These are phyloP conservation scores for Hawksworthiomyces lignivorus DNA, from an alignment of 2,329 filamentous ascomycete genomes.

Conservation along the genomic window DNA sequence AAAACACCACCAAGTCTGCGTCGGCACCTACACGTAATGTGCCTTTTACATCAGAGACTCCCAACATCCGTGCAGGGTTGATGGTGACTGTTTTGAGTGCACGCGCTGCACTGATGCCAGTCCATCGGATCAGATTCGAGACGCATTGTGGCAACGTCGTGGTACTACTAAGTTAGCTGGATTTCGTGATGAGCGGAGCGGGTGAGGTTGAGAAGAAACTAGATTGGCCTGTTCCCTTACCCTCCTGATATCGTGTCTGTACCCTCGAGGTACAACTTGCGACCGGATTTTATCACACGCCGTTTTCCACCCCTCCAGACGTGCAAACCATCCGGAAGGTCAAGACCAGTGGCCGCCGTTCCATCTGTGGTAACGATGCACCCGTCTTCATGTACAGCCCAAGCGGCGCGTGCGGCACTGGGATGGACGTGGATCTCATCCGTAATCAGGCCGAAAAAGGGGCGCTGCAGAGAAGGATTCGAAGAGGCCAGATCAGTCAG, in stretches of 20 bases:
- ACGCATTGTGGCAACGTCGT: conserved; percentile 51
- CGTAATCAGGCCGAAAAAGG: conserved; percentile 76
- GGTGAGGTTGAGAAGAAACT: too few relatives aligned
- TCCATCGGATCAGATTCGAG: conserved; percentile 51
- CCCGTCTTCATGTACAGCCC: conserved; percentile 69
- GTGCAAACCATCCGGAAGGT: conserved; percentile 70
- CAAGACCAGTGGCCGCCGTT: conserved; percentile 67
- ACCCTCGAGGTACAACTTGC: conserved; percentile 40
- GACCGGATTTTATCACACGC: conserved; percentile 55
- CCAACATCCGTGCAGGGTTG: conserved; percentile 52
- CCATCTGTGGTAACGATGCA: conserved; percentile 73
- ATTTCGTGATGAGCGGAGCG: too few relatives aligned
- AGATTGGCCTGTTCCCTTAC: not conserved
- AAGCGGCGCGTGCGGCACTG: conserved; percentile 75
- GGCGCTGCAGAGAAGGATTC: conserved; percentile 37
- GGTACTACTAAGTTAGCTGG: conserved; percentile 23
- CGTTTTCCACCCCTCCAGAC: conserved; percentile 47
- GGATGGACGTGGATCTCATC: conserved; percentile 81
- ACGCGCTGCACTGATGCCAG: conserved; percentile 39
- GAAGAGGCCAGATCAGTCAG: conserved; percentile 23
- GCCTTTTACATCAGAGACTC: conserved; percentile 42
- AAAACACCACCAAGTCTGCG: conserved; percentile 42
- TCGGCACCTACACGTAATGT: conserved; percentile 28
- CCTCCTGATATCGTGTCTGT: conserved; percentile 12
- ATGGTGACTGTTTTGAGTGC: conserved; percentile 47